phyloP scores from a whole-genome alignment of 2,329 filamentous ascomycete genomes.

The Talaromyces amestolkiae region DNA sequence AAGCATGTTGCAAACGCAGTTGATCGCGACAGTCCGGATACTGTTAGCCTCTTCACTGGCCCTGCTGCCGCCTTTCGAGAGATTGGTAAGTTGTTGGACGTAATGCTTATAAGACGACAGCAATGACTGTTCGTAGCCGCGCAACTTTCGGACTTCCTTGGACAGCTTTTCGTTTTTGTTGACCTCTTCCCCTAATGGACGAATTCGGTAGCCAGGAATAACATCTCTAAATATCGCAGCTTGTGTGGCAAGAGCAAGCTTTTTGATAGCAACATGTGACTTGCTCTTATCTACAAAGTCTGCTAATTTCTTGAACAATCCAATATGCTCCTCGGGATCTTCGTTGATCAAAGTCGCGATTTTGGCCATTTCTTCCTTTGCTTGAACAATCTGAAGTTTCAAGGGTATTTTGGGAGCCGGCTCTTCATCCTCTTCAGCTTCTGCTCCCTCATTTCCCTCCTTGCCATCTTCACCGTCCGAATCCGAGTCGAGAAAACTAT shows the following conservation, averaged over 20 bases:
- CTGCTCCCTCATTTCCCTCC: constrained; percentile 45
- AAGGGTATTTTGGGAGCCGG: constrained; percentile 65
- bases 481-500: constrained; percentile 62
- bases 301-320: constrained; percentile 73
- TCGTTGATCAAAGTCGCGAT: constrained; percentile 81
- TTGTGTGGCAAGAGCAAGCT: constrained; percentile 82
- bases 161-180: constrained; percentile 76
- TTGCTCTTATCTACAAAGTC: constrained; percentile 63
- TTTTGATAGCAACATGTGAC: constrained; percentile 69
- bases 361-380: constrained; percentile 88
- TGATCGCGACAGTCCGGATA: constrained; percentile 73
- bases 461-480: constrained; percentile 45
- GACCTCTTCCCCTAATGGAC: constrained; percentile 69
- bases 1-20: constrained; percentile 79
- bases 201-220: constrained; percentile 93
- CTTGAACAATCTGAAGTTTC: constrained; percentile 75
- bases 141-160: constrained; percentile 81
- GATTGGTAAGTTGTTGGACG: constrained; percentile 68
- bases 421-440: constrained; percentile 46
- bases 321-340: constrained; percentile 85
- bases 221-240: constrained; percentile 91
- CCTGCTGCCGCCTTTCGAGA: constrained; percentile 58
- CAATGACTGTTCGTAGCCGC: constrained; percentile 82
- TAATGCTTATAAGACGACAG: constrained; percentile 83
- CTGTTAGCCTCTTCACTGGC: constrained; percentile 29